These are phyloP conservation scores for Moesziomyces antarcticus DNA, from an alignment of 1,284 basidiomycete species.

Conservation along the genomic window DNA sequence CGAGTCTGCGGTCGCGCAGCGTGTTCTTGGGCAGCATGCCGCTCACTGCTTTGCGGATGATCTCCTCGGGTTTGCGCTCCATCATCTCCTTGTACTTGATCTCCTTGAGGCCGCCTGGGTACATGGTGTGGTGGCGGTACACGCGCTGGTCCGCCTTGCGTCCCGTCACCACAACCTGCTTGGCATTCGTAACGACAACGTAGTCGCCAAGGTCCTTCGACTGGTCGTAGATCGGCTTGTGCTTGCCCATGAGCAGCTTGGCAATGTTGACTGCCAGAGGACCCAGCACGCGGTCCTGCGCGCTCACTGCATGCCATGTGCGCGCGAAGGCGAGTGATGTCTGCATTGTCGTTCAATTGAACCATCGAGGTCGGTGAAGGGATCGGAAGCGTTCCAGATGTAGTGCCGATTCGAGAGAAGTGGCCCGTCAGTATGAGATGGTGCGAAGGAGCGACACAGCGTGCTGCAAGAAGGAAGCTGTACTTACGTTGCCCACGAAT, in stretches of 20 bases:
- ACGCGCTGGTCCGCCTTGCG: conserved; percentile 87
- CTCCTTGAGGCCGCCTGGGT: conserved; percentile 86
- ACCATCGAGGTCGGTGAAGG: no score
- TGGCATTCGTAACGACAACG: conserved; percentile 92
- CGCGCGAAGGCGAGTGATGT: conserved; percentile 91
- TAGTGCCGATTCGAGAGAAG: no score
- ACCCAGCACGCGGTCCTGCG: conserved; percentile 87
- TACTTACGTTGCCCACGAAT: conserved; percentile 49
- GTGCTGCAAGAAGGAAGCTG: neutral
- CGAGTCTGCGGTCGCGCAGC: conserved; percentile 62
- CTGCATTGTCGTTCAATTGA: conserved; percentile 69
- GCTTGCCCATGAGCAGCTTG: conserved; percentile 96
- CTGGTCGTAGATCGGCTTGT: conserved; percentile 97
- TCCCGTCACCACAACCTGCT: conserved; percentile 86
- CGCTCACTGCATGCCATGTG: conserved; percentile 95
- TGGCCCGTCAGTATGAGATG: neutral
- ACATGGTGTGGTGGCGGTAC: conserved; percentile 92
- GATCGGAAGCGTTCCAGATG: no score
- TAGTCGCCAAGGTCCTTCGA: conserved; percentile 78
- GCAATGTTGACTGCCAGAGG: conserved; percentile 94
- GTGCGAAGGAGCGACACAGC: neutral
- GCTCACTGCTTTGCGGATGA: conserved; percentile 65
- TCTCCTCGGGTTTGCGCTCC: conserved; percentile 83
- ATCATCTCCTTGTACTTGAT: conserved; percentile 64
- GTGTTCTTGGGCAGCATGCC: conserved; percentile 68